Conservation (phyloP, 805 yeast species). For the Brettanomyces nanus region DNA sequence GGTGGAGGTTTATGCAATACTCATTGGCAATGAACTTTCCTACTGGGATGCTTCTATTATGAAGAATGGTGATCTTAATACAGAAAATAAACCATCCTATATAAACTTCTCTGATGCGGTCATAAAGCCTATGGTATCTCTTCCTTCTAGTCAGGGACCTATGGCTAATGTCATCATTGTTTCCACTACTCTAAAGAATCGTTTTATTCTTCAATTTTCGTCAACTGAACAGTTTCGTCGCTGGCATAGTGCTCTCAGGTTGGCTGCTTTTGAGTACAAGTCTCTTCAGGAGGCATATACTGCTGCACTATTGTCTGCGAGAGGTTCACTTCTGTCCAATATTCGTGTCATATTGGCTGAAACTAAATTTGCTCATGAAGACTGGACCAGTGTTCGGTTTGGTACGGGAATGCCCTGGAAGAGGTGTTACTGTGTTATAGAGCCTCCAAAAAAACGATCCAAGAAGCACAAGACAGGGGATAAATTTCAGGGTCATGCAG, state of each 20-base stretch:
- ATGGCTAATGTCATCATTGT: slow-evolving; percentile 76
- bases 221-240: slow-evolving; percentile 52
- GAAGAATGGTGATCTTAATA: slow-evolving; percentile 37
- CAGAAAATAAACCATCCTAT: slow-evolving; percentile 54
- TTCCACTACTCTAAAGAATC: slow-evolving; percentile 85
- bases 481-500: slow-evolving; percentile 50
- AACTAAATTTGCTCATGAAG: slow-evolving; percentile 79
- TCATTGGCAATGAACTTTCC: slow-evolving; percentile 86
- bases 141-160: slow-evolving; percentile 60
- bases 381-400: slow-evolving; percentile 90
- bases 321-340: slow-evolving; percentile 83
- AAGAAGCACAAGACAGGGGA: slow-evolving; percentile 25
- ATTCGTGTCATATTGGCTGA: slow-evolving; percentile 79
- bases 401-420: slow-evolving; percentile 99
- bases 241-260: slow-evolving; percentile 81
- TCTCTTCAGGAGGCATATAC: slow-evolving; percentile 93
- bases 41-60: slow-evolving; percentile 79
- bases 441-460: slow-evolving; percentile 49
- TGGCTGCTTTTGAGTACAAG: slow-evolving; percentile 73
- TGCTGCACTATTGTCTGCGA: slow-evolving; percentile 85
- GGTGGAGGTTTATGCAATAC: slow-evolving; percentile 88
- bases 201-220: slow-evolving; percentile 74
- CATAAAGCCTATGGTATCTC: slow-evolving; percentile 58
- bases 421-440: slow-evolving; percentile 84
- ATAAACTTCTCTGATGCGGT: slow-evolving; percentile 87